phyloP scores from a whole-genome alignment of 2,329 filamentous ascomycete species.

The Septoria petroselini region DNA sequence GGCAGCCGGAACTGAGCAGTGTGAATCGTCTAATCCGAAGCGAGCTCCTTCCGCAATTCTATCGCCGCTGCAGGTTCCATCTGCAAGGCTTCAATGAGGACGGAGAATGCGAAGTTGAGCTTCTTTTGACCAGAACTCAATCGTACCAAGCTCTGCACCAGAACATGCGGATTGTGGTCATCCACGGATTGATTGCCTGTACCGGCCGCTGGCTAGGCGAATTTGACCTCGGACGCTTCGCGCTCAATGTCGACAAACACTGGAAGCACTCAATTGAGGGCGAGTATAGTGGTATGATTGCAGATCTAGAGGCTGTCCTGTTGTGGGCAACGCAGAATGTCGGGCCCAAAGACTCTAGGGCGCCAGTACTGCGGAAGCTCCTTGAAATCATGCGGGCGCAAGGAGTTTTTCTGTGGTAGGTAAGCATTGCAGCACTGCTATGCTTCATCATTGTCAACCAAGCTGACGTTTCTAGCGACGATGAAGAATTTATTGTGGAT shows the following conservation, averaged over 20 bases:
- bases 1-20: conserved; percentile 12
- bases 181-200: conserved; percentile 16
- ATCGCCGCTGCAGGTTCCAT: conserved; percentile 17
- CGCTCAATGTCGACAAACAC: conserved; percentile 16
- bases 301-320: conserved; percentile 13
- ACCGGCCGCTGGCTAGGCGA: conserved; percentile 17
- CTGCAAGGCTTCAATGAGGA: conserved; percentile 19
- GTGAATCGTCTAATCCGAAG: conserved; percentile 7
- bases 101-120: conserved; percentile 15
- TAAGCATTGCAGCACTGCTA: not conserved
- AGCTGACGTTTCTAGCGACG: conserved; percentile 1
- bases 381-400: conserved; percentile 14
- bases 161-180: conserved; percentile 17
- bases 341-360: conserved; percentile 12
- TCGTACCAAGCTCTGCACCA: conserved; percentile 15
- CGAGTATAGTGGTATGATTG: conserved; percentile 19
- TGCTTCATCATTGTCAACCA: not conserved
- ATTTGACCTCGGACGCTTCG: conserved; percentile 15
- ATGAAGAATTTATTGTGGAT: conserved; percentile 8
- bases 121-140: conserved; percentile 13
- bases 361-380: conserved; percentile 6
- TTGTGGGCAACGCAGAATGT: conserved; percentile 5
- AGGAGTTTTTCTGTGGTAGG: conserved; percentile 15
- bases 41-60: conserved; percentile 15
- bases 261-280: conserved; percentile 21